These are phyloP conservation scores for Acacia acuminata DNA, from an alignment of 306 rosid species.

Conservation along the genomic window DNA sequence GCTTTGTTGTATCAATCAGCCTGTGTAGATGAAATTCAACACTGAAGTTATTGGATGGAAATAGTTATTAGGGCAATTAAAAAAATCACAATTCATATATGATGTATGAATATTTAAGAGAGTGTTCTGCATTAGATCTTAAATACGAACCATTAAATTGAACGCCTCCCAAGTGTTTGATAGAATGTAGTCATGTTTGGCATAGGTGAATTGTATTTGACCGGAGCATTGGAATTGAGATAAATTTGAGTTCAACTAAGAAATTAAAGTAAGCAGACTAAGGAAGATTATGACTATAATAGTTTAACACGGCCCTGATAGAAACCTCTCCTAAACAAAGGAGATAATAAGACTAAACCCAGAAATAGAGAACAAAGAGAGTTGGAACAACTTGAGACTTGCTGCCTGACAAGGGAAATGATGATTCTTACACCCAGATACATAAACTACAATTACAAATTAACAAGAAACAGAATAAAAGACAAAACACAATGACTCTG, in stretches of 20 bases:
- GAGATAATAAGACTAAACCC: not conserved
- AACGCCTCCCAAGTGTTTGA: not conserved
- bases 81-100: not conserved
- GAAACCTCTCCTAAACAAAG: not conserved
- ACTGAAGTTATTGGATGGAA: not conserved
- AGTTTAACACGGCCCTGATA: not conserved
- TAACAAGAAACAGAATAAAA: too few species aligned
- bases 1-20: slow-evolving; percentile 77
- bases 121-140: not conserved
- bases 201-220: not conserved
- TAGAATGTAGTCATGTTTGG: not conserved
- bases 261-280: not conserved
- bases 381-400: not conserved
- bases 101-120: not conserved
- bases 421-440: not conserved
- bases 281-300: not conserved
- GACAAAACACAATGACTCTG: not conserved
- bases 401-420: not conserved
- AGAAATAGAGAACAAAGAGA: not conserved
- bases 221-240: not conserved
- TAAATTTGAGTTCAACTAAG: not conserved
- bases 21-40: slow-evolving; percentile 43
- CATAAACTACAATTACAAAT: not conserved
- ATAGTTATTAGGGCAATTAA: not conserved
- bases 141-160: not conserved